Conservation (phyloP, 1,284 basidiomycete genomes). For the Malassezia equina region DNA sequence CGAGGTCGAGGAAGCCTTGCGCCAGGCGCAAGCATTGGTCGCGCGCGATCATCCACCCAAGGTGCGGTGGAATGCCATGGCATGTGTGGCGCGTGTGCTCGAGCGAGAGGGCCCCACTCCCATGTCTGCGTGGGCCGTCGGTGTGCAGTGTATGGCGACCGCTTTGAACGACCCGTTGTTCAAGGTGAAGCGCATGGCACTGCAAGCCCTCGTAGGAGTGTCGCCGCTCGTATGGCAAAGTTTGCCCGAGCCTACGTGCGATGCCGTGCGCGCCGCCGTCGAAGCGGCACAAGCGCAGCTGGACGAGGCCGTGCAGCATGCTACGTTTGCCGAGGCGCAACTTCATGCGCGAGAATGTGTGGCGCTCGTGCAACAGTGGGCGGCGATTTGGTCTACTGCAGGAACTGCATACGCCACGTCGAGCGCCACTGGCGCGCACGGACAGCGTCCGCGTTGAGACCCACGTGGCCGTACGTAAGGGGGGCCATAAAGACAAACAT, state of each 20-base stretch:
- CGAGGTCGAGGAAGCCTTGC: background rate
- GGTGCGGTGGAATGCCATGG: slow-evolving; percentile 14
- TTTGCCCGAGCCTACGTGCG: background rate
- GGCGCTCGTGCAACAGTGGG: background rate
- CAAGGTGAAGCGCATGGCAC: slow-evolving; percentile 14
- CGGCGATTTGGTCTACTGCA: background rate
- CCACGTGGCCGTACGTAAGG: slow-evolving; percentile 35
- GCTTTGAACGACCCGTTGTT: slow-evolving; percentile 5
- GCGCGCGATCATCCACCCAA: slow-evolving; percentile 1
- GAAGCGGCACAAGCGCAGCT: slow-evolving; percentile 1
- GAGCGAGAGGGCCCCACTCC: background rate
- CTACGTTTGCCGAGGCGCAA: slow-evolving; percentile 14
- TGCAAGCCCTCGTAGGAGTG: slow-evolving; percentile 6
- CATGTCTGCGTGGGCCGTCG: background rate
- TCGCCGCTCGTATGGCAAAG: background rate
- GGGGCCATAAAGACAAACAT: slow-evolving; percentile 35
- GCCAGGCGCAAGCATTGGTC: background rate
- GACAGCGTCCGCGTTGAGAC: slow-evolving; percentile 23
- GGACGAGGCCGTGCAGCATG: background rate
- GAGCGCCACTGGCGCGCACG: slow-evolving; percentile 23
- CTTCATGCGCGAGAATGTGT: slow-evolving; percentile 5
- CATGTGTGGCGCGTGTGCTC: background rate
- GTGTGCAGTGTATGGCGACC: background rate
- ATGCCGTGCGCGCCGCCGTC: background rate
- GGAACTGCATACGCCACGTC: slow-evolving; percentile 26